A percentile compares a stretch with the other conserved stretches of the same genome.
Evolutionary conservation across 1,284 basidiomycete species (phyloP).

Genomic region (Moniliophthora roreri): DNA sequence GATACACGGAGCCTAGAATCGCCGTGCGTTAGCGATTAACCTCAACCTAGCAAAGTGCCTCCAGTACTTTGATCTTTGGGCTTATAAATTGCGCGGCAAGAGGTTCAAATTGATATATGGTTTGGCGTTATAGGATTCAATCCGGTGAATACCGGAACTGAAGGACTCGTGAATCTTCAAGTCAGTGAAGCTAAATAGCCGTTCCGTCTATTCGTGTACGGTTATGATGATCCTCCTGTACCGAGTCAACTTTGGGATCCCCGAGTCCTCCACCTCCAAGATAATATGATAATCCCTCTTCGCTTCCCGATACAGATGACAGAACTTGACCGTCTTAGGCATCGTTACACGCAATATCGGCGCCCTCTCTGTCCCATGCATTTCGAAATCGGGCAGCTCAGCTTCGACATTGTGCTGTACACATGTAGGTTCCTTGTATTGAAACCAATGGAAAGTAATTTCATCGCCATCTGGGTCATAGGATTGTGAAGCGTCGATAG

Average conservation of each 20-base stretch:
- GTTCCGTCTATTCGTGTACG: too few relatives aligned
- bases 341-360: neutral
- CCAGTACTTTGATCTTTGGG: too few relatives aligned
- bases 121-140: too few relatives aligned
- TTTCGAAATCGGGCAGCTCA: neutral
- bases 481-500: slow-evolving; percentile 2
- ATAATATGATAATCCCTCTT: slow-evolving; percentile 2
- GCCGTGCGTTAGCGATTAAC: too few relatives aligned
- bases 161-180: too few relatives aligned
- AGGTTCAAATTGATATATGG: too few relatives aligned
- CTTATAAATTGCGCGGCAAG: too few relatives aligned
- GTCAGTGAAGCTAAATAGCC: too few relatives aligned
- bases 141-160: too few relatives aligned
- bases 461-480: slow-evolving; percentile 7
- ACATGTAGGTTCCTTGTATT: neutral
- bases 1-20: too few relatives aligned
- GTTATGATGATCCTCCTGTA: slow-evolving; percentile 1
- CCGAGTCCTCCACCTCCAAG: neutral
- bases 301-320: neutral
- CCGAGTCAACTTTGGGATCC: neutral
- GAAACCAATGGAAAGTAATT: slow-evolving; percentile 3
- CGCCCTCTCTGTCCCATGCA: neutral
- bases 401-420: neutral
- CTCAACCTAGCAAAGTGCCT: too few relatives aligned
- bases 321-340: neutral